Percentiles rank a stretch among this genome's conserved stretches.
Evolutionary conservation across 495 filamentous ascomycete species (phyloP).

Genomic region (Talaromyces ruber): DNA sequence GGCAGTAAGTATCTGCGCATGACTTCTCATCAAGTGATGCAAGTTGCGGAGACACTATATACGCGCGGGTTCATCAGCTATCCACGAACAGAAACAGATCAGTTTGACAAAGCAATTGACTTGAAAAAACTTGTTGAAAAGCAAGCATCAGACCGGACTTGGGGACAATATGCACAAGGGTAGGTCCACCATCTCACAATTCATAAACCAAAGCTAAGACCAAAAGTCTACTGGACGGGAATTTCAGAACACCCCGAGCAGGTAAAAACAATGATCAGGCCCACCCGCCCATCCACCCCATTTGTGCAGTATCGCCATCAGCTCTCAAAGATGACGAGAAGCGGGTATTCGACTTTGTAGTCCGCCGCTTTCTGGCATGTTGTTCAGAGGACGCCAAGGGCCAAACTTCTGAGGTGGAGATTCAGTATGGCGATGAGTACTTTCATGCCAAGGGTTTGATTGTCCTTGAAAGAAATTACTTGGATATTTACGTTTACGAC

Average conservation of each 20-base stretch:
- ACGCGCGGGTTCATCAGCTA: conserved; percentile 95
- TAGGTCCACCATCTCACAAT: conserved; percentile 12
- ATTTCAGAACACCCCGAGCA: conserved; percentile 70
- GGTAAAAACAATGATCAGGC: conserved; percentile 91
- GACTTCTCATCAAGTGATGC: conserved; percentile 83
- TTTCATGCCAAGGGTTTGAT: conserved; percentile 75
- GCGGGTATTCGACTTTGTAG: conserved; percentile 86
- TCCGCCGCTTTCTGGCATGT: conserved; percentile 90
- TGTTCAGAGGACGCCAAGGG: conserved; percentile 93
- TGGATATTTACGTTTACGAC: conserved; percentile 94
- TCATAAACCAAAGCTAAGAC: neutral
- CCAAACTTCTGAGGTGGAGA: conserved; percentile 70
- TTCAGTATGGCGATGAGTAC: conserved; percentile 73
- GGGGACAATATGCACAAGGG: conserved; percentile 76
- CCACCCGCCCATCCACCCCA: conserved; percentile 93
- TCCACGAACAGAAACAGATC: conserved; percentile 92
- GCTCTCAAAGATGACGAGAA: conserved; percentile 56
- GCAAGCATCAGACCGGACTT: conserved; percentile 63
- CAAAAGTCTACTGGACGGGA: conserved; percentile 59
- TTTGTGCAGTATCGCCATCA: conserved; percentile 62
- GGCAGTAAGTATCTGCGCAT: conserved; percentile 78
- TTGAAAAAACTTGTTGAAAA: conserved; percentile 73
- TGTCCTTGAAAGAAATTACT: conserved; percentile 85
- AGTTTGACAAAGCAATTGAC: conserved; percentile 88
- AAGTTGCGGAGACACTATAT: conserved; percentile 82